Evolutionary conservation across 768 basidiomycete species (phyloP).

Genomic region (Leccinum uliginosum): DNA sequence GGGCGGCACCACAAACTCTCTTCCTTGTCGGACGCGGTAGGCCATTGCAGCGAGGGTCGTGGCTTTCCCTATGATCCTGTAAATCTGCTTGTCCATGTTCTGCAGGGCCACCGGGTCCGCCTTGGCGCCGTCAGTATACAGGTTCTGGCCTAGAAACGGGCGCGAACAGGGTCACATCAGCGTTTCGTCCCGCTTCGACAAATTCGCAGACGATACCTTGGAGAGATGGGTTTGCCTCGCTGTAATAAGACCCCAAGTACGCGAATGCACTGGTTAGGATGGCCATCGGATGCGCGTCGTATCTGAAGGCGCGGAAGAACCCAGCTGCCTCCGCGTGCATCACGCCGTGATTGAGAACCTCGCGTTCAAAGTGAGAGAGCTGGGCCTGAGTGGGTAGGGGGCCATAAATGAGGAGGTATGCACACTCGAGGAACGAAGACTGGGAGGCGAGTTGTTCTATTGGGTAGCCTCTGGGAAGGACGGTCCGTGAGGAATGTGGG

Average conservation of each 20-base stretch:
- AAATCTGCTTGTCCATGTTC: conserved; percentile 91
- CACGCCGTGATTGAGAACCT: conserved; percentile 74
- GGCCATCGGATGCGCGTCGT: conserved; percentile 91
- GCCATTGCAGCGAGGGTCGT: conserved; percentile 94
- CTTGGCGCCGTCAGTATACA: conserved; percentile 68
- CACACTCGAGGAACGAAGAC: conserved; percentile 75
- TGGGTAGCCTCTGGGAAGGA: conserved; percentile 68
- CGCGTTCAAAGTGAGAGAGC: conserved; percentile 59
- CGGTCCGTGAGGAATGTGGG: neutral
- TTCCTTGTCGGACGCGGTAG: conserved; percentile 86
- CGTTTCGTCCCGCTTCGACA: neutral
- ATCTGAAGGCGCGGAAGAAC: conserved; percentile 73
- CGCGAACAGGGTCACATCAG: neutral
- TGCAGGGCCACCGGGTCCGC: conserved; percentile 63
- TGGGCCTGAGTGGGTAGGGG: conserved; percentile 64
- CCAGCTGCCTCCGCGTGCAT: conserved; percentile 65
- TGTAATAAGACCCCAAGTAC: conserved; percentile 83
- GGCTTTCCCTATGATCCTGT: conserved; percentile 81
- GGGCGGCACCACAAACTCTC: conserved; percentile 86
- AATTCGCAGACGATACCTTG: conserved; percentile 45
- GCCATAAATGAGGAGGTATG: conserved; percentile 89
- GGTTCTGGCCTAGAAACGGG: conserved; percentile 55
- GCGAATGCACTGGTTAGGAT: conserved; percentile 85
- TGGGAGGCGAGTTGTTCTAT: conserved; percentile 85
- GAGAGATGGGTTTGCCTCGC: conserved; percentile 84